Percentiles rank a stretch among this genome's conserved stretches.
These are phyloP conservation scores for Leptographium radiaticola DNA, from an alignment of 2,329 filamentous ascomycete species.

Conservation along the genomic window DNA sequence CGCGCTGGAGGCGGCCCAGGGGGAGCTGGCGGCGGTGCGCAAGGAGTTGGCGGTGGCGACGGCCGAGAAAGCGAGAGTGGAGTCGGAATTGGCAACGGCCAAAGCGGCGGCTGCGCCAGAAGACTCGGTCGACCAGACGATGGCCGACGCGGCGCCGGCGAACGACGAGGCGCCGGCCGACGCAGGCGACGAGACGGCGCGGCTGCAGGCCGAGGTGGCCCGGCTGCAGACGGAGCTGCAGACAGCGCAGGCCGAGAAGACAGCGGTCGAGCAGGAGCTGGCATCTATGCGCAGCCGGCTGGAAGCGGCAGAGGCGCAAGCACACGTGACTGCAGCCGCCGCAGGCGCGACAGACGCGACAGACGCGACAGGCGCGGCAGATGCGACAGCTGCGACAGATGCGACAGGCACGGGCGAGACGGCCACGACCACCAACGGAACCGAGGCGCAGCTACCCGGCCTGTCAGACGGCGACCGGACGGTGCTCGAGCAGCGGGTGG, in stretches of 20 bases:
- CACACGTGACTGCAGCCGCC: constrained; percentile 30
- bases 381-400: neutral
- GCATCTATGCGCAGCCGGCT: constrained; percentile 44
- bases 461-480: constrained; percentile 47
- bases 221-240: constrained; percentile 49
- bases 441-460: constrained; percentile 11
- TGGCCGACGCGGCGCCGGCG: neutral
- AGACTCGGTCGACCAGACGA: neutral
- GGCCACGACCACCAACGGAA: constrained; percentile 13
- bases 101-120: neutral
- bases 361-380: neutral
- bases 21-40: neutral
- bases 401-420: neutral
- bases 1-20: constrained; percentile 4
- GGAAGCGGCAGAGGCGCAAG: constrained; percentile 43
- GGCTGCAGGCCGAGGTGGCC: constrained; percentile 36
- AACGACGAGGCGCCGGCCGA: constrained; percentile 4
- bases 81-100: neutral
- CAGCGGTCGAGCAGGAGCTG: constrained; percentile 51
- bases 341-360: constrained; percentile 18
- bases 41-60: constrained; percentile 16
- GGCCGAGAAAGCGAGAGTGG: neutral
- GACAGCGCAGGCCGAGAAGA: constrained; percentile 52
- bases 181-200: constrained; percentile 31
- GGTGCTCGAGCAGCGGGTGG: constrained; percentile 48